Base-by-base conservation (phyloP, 2,329 filamentous ascomycete genomes). In the Xylariaceae sp. region DNA sequence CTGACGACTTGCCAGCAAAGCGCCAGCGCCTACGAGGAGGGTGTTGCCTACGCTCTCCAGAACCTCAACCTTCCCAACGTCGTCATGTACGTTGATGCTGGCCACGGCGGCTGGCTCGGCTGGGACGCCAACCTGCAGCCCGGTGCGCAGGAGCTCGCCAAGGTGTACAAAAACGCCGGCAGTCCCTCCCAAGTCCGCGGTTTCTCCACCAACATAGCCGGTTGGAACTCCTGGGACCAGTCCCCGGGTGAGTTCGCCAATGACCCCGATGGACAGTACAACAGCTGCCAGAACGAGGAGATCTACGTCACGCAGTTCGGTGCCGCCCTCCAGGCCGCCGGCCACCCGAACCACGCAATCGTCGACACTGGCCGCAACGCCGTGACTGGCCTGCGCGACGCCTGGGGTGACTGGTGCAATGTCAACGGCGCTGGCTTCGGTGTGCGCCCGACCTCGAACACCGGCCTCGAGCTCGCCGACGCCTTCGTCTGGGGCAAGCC, bases 251-350 rank as follows among this genome's bases (percentile, higher is more conserved):
- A 69, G 65, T 69, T 69, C 61, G 52, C 67, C 16, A 48, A 47
- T n/a, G 62, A 61, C 40, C 60, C 71, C 12, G 80, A 70, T 57
- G 66, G 66, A 65, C 65, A 62, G 72, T 68, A 72, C 66, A 78
- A 80, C 72, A 66, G 71, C 61, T 74, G 76, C 65, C 80, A 79
- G 62, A 81, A 83, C 63, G 74, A 76, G 67, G 76, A 68, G 60
- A 79, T 77, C 67, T 91, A 84, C 71, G 72, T 80, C 22, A 66
- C 76, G 49, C 87, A 86, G 58, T 86, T 95, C 67, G 84, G 84
- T 7, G 78, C 80, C 8, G 81, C 85, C 32, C 80, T 89, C 47
- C 72, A 75, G 9, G 67, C 73, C 0, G 65, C 71, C 26, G 76
- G 77, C 55, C 76, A 73, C 71, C 67, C 70, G 36, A 73, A 72